Conservation (phyloP, 2,329 filamentous ascomycete genomes). For the Mycosphaerella sp. region DNA sequence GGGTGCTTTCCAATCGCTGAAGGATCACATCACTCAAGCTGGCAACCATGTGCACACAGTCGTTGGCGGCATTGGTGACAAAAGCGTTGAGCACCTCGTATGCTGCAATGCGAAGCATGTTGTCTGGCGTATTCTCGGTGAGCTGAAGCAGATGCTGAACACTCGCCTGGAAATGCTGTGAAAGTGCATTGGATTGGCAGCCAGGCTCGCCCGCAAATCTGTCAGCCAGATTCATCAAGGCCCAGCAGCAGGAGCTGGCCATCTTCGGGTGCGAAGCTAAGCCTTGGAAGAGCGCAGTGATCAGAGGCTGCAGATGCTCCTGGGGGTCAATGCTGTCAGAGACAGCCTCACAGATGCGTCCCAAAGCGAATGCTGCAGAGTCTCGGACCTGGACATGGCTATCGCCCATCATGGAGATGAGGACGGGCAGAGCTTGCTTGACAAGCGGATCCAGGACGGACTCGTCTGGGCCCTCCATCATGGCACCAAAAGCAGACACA, state of each 20-base stretch:
- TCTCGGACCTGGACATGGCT: constrained; percentile 84
- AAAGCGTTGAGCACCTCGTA: constrained; percentile 97
- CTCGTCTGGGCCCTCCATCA: constrained; percentile 97
- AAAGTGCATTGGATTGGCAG: constrained; percentile 72
- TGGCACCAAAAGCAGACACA: constrained; percentile 93
- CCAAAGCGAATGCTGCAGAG: constrained; percentile 90
- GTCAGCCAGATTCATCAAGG: constrained; percentile 95
- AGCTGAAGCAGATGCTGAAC: constrained; percentile 77
- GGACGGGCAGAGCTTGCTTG: constrained; percentile 85
- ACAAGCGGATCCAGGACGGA: constrained; percentile 87
- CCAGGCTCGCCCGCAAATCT: constrained; percentile 85
- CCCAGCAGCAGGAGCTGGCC: constrained; percentile 98
- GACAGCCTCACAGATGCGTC: constrained; percentile 90
- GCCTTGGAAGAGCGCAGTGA: constrained; percentile 82
- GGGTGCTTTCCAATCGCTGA: constrained; percentile 81
- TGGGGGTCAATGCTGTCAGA: constrained; percentile 84
- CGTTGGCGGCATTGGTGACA: constrained; percentile 80
- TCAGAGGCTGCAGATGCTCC: constrained; percentile 74
- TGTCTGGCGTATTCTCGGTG: constrained; percentile 81
- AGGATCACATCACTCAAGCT: constrained; percentile 81
- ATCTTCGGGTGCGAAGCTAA: constrained; percentile 91
- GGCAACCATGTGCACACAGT: constrained; percentile 74
- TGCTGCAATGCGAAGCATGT: constrained; percentile 83
- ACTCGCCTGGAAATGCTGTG: constrained; percentile 87
- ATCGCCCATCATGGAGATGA: constrained; percentile 92